These are phyloP conservation scores for Purshia tridentata DNA, from an alignment of 306 rosid species.

Conservation along the genomic window DNA sequence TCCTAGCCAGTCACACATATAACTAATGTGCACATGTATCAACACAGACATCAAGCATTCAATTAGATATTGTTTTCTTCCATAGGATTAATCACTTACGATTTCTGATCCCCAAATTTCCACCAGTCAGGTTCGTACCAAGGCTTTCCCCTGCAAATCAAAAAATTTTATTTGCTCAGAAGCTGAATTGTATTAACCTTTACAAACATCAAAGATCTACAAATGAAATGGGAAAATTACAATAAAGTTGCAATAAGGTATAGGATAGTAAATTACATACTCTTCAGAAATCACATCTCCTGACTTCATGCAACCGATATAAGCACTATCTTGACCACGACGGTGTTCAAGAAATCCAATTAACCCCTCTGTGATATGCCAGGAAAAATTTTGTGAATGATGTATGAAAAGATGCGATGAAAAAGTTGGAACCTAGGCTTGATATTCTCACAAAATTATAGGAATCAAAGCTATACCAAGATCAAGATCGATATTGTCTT, in stretches of 20 bases:
- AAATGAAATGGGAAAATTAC: slow-evolving; percentile 14
- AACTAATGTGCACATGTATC: not conserved
- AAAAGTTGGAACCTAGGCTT: slow-evolving; percentile 3
- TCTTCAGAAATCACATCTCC: slow-evolving; percentile 93
- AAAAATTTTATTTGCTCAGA: slow-evolving; percentile 23
- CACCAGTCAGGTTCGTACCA: slow-evolving; percentile 99
- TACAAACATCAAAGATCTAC: not conserved
- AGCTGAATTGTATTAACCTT: slow-evolving; percentile 12
- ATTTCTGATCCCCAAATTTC: slow-evolving; percentile 96
- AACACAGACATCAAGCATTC: not conserved
- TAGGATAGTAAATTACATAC: slow-evolving; percentile 44
- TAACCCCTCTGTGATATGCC: slow-evolving; percentile 69
- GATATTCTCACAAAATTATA: slow-evolving; percentile 20
- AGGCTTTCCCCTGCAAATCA: slow-evolving; percentile 68
- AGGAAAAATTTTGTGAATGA: slow-evolving; percentile 30
- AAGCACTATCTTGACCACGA: slow-evolving; percentile 84
- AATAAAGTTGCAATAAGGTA: slow-evolving; percentile 27
- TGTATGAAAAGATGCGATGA: slow-evolving; percentile 18
- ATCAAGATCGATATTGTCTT: slow-evolving; percentile 74
- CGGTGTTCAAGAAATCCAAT: slow-evolving; percentile 89
- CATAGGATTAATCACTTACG: slow-evolving; percentile 59
- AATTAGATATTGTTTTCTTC: not conserved
- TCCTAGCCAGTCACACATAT: not conserved
- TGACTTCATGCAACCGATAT: slow-evolving; percentile 98
- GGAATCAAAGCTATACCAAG: slow-evolving; percentile 55